Conservation (phyloP, 176 grass and related monocot genomes). For the Hsuehochloa calcarea region DNA sequence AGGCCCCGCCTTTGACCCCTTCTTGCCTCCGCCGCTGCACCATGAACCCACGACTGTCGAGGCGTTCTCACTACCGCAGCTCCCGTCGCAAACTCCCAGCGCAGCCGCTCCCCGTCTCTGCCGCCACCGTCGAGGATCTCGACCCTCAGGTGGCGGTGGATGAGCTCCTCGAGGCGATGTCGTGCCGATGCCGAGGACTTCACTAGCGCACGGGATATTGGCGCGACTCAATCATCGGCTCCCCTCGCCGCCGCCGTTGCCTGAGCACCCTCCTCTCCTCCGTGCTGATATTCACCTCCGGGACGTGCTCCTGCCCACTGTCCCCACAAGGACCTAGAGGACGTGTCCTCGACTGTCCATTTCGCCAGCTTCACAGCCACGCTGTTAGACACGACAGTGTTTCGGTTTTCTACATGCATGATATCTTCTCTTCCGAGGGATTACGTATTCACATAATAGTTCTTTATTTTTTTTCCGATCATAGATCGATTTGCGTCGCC, state of each 20-base stretch:
- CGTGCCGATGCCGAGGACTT: conserved; percentile 36
- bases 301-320: conserved; percentile 29
- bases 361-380: conserved; percentile 58
- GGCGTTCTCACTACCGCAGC: conserved; percentile 6
- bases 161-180: conserved; percentile 49
- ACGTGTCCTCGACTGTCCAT: conserved; percentile 54
- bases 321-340: conserved; percentile 49
- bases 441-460: too few relatives aligned
- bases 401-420: too few relatives aligned
- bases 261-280: conserved; percentile 36
- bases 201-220: conserved; percentile 57
- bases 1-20: conserved; percentile 29
- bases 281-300: conserved; percentile 42
- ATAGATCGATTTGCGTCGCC: too few relatives aligned
- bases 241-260: neutral
- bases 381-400: too few relatives aligned
- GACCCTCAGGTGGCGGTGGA: conserved; percentile 28
- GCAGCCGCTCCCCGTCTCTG: neutral
- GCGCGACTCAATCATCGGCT: conserved; percentile 69
- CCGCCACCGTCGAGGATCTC: neutral
- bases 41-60: neutral
- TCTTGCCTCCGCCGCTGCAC: neutral
- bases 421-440: too few relatives aligned
- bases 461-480: too few relatives aligned
- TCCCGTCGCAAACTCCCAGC: neutral